Conservation (phyloP, 768 basidiomycete species). For the Pholiota conissans region DNA sequence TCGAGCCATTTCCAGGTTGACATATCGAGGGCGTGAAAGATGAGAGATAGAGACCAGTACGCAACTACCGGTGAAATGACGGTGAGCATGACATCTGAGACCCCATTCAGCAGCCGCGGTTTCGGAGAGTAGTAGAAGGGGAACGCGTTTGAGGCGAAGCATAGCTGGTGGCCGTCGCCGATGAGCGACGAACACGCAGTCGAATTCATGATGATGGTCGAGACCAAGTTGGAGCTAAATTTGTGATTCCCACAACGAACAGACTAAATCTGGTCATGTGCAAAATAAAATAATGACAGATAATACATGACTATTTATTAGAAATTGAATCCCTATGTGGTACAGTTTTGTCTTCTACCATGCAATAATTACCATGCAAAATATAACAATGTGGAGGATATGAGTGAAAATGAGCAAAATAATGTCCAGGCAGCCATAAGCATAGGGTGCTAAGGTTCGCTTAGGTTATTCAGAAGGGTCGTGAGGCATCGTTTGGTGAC, state of each 20-base stretch:
- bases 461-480: conserved; percentile 86
- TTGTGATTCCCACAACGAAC: neutral
- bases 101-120: conserved; percentile 45
- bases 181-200: conserved; percentile 34
- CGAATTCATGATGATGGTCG: conserved; percentile 32
- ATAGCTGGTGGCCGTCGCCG: conserved; percentile 33
- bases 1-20: conserved; percentile 77
- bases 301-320: conserved; percentile 25
- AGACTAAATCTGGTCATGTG: conserved; percentile 1
- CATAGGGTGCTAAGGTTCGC: conserved; percentile 54
- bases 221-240: neutral
- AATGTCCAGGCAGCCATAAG: conserved; percentile 21
- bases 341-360: conserved; percentile 32
- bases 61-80: conserved; percentile 73
- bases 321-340: conserved; percentile 26
- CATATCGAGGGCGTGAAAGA: conserved; percentile 85
- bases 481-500: conserved; percentile 95
- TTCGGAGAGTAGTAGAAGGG: conserved; percentile 60
- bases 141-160: conserved; percentile 29
- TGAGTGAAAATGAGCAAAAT: conserved; percentile 28
- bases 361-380: conserved; percentile 30
- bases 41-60: conserved; percentile 81
- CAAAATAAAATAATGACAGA: conserved; percentile 15
- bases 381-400: conserved; percentile 30
- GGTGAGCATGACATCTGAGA: conserved; percentile 74